Base-by-base conservation (phyloP, 108 stramenopile species). In the Nitzschia palea region DNA sequence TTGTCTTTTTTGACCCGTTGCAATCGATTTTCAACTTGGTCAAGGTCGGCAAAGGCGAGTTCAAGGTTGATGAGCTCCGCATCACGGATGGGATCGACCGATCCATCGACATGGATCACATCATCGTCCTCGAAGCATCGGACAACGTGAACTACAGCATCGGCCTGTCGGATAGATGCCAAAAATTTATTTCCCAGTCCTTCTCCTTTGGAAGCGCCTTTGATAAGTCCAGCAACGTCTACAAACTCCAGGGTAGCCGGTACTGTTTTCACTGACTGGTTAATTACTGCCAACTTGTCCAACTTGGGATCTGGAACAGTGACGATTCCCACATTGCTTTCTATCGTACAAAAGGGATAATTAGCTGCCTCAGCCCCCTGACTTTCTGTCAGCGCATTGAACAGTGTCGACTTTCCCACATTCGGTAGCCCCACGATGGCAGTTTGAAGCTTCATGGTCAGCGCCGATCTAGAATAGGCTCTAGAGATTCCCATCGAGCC, bases 111-210 rank as follows among this genome's bases (percentile, higher is more conserved):
- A 68, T 98, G 99, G 64, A 98, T 95, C 14, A 99, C 95, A 84
- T 99, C 95, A 30, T 95, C 92, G 71, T 99, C 93, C 33, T 96
- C 95, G 67, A 99, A 99, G 84, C 99, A 99, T 34, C 99, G 86
- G 86, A 96, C 68, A 68, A 89, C 80, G 45, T 81, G 80, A 20
- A 86, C 83, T 35, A 85, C 70, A 20, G 79, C 79, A 63, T 85
- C 83, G 36, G 85, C 88, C 69, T 93, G 93, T 62, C 99, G 93
- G 78, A 99, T 98, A 52, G 96, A 94, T 0, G 95, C 94, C 28
- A 99, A 78, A 79, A 99, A 99, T 68, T 99, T 85, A 78, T 99
- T 99, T n/a, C 99, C 99, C 3, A 99, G 71, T 27, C 99, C 99
- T 78, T 98, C 97, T 31, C 99, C 98, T 64, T 87, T 79, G 51